Evolutionary conservation across 2,329 filamentous ascomycete species (phyloP), one percentile per base, ranked within the genome.

Genomic region (Ilyonectria destructans): DNA sequence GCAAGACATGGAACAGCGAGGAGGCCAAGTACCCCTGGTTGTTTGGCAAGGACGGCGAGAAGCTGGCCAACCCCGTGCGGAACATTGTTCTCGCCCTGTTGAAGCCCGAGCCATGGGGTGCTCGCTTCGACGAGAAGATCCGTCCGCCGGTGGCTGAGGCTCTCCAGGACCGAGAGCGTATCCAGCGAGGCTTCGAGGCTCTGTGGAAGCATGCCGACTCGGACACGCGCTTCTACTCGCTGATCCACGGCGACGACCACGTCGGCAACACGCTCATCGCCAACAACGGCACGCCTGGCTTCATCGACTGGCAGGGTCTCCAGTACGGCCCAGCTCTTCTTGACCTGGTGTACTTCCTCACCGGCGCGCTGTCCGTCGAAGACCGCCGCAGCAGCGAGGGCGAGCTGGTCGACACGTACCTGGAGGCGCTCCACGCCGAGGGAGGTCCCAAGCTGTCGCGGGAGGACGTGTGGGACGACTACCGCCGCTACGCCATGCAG

Each of bases 301-400:
- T 67, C 21, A 63, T 67, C 43, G 65, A 67, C 65, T 67, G 65
- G 65, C 65, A 67, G 31, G 59, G 59, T 31, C 59, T 67, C 2
- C 55, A 67, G 23, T 63, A 67, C 12, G 65, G 65, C 2, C 59
- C 65, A 10, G 59, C 59, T 7, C 43, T 67, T 21, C 55, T 63
- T 0, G 59, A 67, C n/a, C 33, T 67, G 19, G 65, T 55, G 8
- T 63, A 63, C 54, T 63, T 67, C 40, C 59, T 67, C 1, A 59
- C 35, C 13, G 65, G 65, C 12, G 65, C 59, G 2, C 33, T 67
- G 59, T 63, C 55, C 2, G 49, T 67, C 4, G 59, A 67, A 12
- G 65, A 67, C 40, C 54, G 65, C 13, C 54, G 59, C 12, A 58
- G 31, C 1, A 55, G 58, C 19, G 59, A 67, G 15, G 40, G n/a